These are phyloP conservation scores for Astrephomene gubernaculifera DNA, from an alignment of 139 green algal genomes.

Conservation along the genomic window DNA sequence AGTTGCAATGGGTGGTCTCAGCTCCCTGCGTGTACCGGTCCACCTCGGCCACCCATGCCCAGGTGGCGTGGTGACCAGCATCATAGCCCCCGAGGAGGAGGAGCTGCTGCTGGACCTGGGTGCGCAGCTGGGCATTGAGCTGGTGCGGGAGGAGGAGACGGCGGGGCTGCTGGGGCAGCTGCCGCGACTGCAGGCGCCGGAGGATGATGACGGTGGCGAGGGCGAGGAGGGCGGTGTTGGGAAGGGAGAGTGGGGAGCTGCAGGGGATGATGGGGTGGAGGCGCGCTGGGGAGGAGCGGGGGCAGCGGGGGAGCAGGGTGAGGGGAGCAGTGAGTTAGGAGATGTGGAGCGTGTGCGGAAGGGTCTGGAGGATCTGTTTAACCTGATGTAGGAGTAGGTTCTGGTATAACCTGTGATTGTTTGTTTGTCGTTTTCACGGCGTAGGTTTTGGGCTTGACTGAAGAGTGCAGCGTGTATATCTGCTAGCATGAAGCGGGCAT, in stretches of 20 bases:
- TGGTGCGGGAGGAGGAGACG: slow-evolving; percentile 51
- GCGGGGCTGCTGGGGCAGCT: slow-evolving; percentile 16
- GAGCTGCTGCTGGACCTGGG: slow-evolving; percentile 59
- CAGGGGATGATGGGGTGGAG: background rate
- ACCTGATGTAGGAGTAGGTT: slow-evolving; percentile 54
- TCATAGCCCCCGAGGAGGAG: slow-evolving; percentile 71
- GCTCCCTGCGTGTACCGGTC: background rate
- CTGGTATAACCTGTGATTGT: background rate
- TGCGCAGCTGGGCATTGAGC: slow-evolving; percentile 56
- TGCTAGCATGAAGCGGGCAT: background rate
- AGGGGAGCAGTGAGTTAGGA: background rate
- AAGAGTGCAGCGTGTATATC: background rate
- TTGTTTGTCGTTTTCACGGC: background rate
- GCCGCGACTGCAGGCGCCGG: background rate
- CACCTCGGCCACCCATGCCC: background rate
- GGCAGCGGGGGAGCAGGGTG: background rate
- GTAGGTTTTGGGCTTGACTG: background rate
- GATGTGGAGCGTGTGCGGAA: slow-evolving; percentile 64
- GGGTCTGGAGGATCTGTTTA: slow-evolving; percentile 80
- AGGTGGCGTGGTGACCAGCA: slow-evolving; percentile 72
- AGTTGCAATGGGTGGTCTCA: background rate
- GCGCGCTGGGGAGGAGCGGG: background rate
- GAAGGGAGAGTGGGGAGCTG: slow-evolving; percentile 3
- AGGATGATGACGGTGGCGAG: background rate
- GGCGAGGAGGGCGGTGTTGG: slow-evolving; percentile 11